Evolutionary conservation across 2,329 filamentous ascomycete genomes (phyloP), one percentile per base, ranked within the genome.

Genomic region (Alternaria conjuncta): DNA sequence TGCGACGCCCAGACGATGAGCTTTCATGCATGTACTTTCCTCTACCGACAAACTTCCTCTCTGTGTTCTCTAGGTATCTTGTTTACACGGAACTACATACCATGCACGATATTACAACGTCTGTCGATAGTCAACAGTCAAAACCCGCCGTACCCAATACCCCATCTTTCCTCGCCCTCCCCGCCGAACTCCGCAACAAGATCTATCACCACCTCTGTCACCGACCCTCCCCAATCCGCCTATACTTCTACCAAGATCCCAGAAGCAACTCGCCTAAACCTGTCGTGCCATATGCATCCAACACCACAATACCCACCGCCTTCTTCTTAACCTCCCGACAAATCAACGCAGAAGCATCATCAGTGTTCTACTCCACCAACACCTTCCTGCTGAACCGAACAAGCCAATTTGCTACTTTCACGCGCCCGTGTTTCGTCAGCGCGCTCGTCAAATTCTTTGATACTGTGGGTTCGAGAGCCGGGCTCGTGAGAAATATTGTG

Each of bases 131-230:
- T n/a, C 0, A 41, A 0, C 15, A n/a, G 8, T 41, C 4, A 2
- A 9, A 4, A 3, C 32, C 9, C 0, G 9, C 3, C 0, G 0
- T 18, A 41, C 5, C 36, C 9, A 11, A 18, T 0, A 8, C 6
- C 13, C 25, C 25, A 11, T 5, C 54, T 0, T 47, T 56, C 23
- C n/a, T 56, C 7, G 5, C 13, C 6, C 20, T 56, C 13, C 43
- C 54, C n/a, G 43, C 54, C 9, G 54, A 56, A 10, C 8, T 56
- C 5, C 54, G 54, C n/a, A 56, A 56, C 25, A 46, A 25, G 5
- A 21, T 56, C 10, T 56, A 56, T 26, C 13, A 12, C 18, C 21
- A 46, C 7, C 13, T 56, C 12, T 56, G 28, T 18, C 26, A 46
- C 7, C 21, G 18, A 8, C 7, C 12, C 9, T 18, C 12, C 2